Conservation (phyloP, 2,329 filamentous ascomycete genomes). For the Aspergillus bombycis region DNA sequence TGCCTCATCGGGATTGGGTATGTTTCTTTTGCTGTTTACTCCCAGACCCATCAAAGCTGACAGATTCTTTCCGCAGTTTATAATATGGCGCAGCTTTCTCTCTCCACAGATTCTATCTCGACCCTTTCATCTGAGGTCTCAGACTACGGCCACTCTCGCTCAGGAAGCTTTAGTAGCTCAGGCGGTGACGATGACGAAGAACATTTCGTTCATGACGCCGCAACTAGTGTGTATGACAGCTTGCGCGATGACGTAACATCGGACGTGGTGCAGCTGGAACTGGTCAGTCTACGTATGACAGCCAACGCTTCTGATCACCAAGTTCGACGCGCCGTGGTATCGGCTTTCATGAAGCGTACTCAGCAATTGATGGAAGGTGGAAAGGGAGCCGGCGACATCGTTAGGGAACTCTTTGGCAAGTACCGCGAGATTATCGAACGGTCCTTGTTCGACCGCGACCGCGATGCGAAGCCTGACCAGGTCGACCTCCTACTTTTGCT, state of each 20-base stretch:
- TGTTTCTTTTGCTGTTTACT: constrained; percentile 9
- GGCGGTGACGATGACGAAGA: constrained; percentile 65
- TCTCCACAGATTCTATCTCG: constrained; percentile 62
- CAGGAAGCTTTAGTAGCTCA: constrained; percentile 73
- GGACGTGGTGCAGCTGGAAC: constrained; percentile 90
- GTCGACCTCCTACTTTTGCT: constrained; percentile 81
- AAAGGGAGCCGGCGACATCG: constrained; percentile 66
- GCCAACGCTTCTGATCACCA: constrained; percentile 88
- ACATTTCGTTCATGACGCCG: constrained; percentile 85
- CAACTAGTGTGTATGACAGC: constrained; percentile 82
- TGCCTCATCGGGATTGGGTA: constrained; percentile 46
- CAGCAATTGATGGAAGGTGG: constrained; percentile 66
- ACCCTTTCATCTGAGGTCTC: constrained; percentile 62
- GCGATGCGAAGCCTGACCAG: constrained; percentile 66
- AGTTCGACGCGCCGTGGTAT: constrained; percentile 82
- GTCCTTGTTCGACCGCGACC: constrained; percentile 61
- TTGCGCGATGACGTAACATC: constrained; percentile 71
- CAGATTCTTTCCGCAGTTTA: constrained; percentile 44
- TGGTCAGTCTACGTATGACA: constrained; percentile 88
- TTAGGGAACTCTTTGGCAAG: constrained; percentile 64
- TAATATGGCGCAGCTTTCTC: constrained; percentile 51
- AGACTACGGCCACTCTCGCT: constrained; percentile 58
- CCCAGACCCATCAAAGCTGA: constrained; percentile 14
- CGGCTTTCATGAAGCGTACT: constrained; percentile 81
- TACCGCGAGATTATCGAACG: constrained; percentile 65